Evolutionary conservation across 257 asterid species (phyloP), one percentile per base, ranked within the genome.

Genomic region (Thymus mandschuricus): DNA sequence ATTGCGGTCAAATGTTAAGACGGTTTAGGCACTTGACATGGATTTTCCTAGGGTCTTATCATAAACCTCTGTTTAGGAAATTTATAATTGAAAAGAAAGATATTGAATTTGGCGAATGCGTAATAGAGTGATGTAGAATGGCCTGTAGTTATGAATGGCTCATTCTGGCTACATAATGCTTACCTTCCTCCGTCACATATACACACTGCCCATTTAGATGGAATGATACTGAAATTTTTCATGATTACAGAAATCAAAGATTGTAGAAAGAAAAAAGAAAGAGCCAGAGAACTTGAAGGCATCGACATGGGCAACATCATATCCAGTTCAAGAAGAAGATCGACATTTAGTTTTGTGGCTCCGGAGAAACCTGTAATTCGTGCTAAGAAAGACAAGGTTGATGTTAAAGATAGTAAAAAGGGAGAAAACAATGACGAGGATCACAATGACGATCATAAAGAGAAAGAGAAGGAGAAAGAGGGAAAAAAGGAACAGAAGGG

Each of bases 211-310:
- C 27, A 10, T 8, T 41, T 73, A 73, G 60, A 58, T 79, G 58
- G 60, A 79, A 69, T 80, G 69, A 80, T 79, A 52, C 38, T 76
- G 58, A 30, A 57, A 66, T 38, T 10, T 73, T 50, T 65, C 41
- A 60, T 64, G 67, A 58, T 67, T 74, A 43, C 84, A 94, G 97
- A 94, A 80, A 94, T 91, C 70, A 89, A 88, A 75, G 95, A 91
- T 68, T 92, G 96, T 76, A 85, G 69, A 81, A 91, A 80, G 89
- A 91, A 83, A 86, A 94, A 89, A 85, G 93, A 91, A 48, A 91
- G 77, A 69, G 98, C 92, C 60, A 89, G 79, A 85, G 99, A 94
- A 83, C 94, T 94, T 60, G 99, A 94, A 85, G 99, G 98, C 70
- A 94, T 94, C 76, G 99, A 94, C 84, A 79, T 72, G 79, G 86